Conservation (phyloP, 768 basidiomycete genomes). For the Amylocystis lapponica region DNA sequence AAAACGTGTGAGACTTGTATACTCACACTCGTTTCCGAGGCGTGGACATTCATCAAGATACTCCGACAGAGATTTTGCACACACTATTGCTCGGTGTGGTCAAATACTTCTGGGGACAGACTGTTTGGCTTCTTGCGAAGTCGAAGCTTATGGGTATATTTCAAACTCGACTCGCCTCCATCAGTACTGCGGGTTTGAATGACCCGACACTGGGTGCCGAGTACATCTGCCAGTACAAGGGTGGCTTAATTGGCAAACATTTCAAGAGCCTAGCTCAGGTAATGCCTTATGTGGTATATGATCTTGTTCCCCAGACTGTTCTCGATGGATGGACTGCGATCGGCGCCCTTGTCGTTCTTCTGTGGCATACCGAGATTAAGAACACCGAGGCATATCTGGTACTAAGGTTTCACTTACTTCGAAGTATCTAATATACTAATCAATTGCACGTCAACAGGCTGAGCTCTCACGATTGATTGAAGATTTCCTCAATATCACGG, state of each 20-base stretch:
- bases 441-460: background rate
- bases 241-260: slow-evolving; percentile 1
- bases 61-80: background rate
- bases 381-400: too few species aligned
- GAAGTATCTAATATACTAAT: background rate
- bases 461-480: background rate
- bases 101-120: slow-evolving; percentile 7
- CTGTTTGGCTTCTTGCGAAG: background rate
- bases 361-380: too few species aligned
- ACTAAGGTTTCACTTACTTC: background rate
- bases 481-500: background rate
- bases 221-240: slow-evolving; percentile 1
- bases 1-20: too few species aligned
- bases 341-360: too few species aligned
- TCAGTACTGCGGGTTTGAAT: background rate
- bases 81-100: slow-evolving; percentile 2
- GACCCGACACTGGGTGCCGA: background rate
- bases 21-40: too few species aligned
- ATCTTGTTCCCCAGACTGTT: background rate
- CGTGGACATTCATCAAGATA: too few species aligned
- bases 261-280: slow-evolving; percentile 5
- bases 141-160: background rate
- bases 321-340: slow-evolving; percentile 1
- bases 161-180: background rate
- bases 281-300: slow-evolving; percentile 1